Conservation (phyloP, 139 green algal genomes). For the Ulvella scutata region DNA sequence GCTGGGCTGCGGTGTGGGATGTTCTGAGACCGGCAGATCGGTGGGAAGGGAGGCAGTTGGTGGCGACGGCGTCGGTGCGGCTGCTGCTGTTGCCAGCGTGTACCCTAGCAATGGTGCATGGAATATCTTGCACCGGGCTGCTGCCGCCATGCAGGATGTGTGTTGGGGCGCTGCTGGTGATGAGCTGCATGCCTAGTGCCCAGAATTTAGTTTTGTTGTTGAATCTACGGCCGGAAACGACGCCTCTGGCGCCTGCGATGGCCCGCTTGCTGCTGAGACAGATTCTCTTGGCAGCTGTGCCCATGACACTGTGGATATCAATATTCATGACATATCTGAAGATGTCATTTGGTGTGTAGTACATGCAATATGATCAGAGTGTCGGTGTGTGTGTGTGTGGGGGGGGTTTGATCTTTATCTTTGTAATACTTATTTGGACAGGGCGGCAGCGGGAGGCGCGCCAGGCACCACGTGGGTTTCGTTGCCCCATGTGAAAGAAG, state of each 20-base stretch:
- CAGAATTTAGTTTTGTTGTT: conserved; percentile 32
- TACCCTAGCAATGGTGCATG: not conserved
- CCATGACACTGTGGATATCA: conserved; percentile 17
- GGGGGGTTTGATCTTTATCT: too few relatives aligned
- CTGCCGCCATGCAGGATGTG: conserved; percentile 15
- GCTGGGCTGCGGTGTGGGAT: not conserved
- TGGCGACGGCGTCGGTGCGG: conserved; percentile 15
- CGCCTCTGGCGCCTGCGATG: not conserved
- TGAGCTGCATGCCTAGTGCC: conserved; percentile 22
- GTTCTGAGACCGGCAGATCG: conserved; percentile 4
- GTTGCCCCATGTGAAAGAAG: too few relatives aligned
- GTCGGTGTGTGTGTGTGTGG: too few relatives aligned
- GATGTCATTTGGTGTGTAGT: too few relatives aligned
- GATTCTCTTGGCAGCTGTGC: conserved; percentile 12
- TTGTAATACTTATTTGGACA: too few relatives aligned
- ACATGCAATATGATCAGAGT: too few relatives aligned
- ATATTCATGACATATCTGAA: conserved; percentile 9
- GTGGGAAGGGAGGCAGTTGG: conserved; percentile 19
- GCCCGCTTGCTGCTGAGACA: conserved; percentile 14
- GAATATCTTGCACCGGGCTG: not conserved
- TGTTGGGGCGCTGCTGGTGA: conserved; percentile 14
- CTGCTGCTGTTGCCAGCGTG: conserved; percentile 20
- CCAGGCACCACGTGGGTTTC: too few relatives aligned
- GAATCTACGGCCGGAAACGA: conserved; percentile 14
- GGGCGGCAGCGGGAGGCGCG: too few relatives aligned